A percentile compares a stretch with the other conserved stretches of the same genome.
Conservation (phyloP, 2,329 filamentous ascomycete genomes). For the Xylariaceae sp. region DNA sequence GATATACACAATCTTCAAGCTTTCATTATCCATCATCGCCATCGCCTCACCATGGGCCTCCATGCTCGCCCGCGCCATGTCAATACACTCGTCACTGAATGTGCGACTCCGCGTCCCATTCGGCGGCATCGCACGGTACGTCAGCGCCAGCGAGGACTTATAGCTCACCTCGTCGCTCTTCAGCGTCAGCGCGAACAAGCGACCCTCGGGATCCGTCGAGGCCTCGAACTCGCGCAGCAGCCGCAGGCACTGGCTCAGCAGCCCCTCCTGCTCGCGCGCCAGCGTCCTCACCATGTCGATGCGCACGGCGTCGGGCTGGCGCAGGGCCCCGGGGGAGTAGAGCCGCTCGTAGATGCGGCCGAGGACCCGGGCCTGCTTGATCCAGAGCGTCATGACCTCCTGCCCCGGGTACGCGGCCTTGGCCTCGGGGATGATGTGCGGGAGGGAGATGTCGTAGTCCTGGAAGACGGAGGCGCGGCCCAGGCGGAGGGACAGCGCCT, state of each 20-base stretch:
- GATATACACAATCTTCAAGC: slow-evolving; percentile 38
- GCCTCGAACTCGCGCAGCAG: slow-evolving; percentile 19
- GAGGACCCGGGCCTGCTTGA: slow-evolving; percentile 48
- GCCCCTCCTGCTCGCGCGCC: slow-evolving; percentile 27
- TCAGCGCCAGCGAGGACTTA: slow-evolving; percentile 36
- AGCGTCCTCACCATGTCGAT: slow-evolving; percentile 29
- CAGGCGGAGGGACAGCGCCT: slow-evolving; percentile 49
- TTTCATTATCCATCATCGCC: slow-evolving; percentile 30
- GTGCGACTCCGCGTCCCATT: slow-evolving; percentile 24
- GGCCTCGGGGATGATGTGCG: slow-evolving; percentile 27
- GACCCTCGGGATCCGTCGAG: slow-evolving; percentile 16
- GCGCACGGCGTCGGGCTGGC: slow-evolving; percentile 29
- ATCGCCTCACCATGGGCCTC: slow-evolving; percentile 37
- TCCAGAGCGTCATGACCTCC: slow-evolving; percentile 42
- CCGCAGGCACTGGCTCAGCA: slow-evolving; percentile 23
- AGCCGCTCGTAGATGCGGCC: slow-evolving; percentile 52
- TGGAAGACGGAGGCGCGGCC: slow-evolving; percentile 50
- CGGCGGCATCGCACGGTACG: slow-evolving; percentile 38
- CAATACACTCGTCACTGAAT: slow-evolving; percentile 38
- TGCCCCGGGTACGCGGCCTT: slow-evolving; percentile 28
- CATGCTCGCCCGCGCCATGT: slow-evolving; percentile 37
- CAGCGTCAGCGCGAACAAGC: slow-evolving; percentile 31
- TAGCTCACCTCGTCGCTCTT: slow-evolving; percentile 38
- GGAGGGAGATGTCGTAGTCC: slow-evolving; percentile 51
- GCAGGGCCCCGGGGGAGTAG: slow-evolving; percentile 40